Evolutionary conservation across 1,139 yeast genomes (phyloP).

Genomic region (Blastobotrys niveus): DNA sequence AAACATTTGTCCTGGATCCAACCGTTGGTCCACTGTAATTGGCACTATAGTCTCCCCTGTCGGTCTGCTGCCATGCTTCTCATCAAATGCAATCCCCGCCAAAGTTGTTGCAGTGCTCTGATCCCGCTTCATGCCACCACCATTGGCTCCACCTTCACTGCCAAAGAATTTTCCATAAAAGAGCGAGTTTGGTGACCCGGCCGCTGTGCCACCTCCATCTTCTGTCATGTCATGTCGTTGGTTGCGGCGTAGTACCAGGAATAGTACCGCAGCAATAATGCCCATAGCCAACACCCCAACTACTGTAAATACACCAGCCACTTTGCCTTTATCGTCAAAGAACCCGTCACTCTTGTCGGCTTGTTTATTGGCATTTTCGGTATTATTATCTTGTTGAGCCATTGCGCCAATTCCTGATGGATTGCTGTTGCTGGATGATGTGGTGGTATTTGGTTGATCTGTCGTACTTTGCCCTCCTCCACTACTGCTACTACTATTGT

Average conservation of each 20-base stretch:
- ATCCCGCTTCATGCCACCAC: constrained; percentile 22
- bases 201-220: constrained; percentile 14
- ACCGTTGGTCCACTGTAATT: constrained; percentile 56
- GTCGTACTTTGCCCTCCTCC: constrained; percentile 11
- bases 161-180: constrained; percentile 14
- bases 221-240: constrained; percentile 22
- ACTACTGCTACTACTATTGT: not conserved
- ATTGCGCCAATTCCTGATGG: constrained; percentile 15
- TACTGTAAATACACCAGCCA: constrained; percentile 68
- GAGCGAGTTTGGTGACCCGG: constrained; percentile 10
- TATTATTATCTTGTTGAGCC: not conserved
- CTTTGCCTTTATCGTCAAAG: constrained; percentile 56
- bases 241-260: constrained; percentile 27
- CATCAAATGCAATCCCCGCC: constrained; percentile 26
- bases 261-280: constrained; percentile 33
- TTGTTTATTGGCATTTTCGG: constrained; percentile 8
- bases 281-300: constrained; percentile 54
- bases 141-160: constrained; percentile 6
- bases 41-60: constrained; percentile 31
- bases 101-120: constrained; percentile 25
- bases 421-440: constrained; percentile 7
- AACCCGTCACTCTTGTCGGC: constrained; percentile 30
- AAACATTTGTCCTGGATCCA: constrained; percentile 64
- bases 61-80: constrained; percentile 18
- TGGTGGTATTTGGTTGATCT: constrained; percentile 2